Percentiles rank a stretch among this genome's conserved stretches.
Conservation (phyloP, 306 rosid species). For the Cucurbita argyrosperma region DNA sequence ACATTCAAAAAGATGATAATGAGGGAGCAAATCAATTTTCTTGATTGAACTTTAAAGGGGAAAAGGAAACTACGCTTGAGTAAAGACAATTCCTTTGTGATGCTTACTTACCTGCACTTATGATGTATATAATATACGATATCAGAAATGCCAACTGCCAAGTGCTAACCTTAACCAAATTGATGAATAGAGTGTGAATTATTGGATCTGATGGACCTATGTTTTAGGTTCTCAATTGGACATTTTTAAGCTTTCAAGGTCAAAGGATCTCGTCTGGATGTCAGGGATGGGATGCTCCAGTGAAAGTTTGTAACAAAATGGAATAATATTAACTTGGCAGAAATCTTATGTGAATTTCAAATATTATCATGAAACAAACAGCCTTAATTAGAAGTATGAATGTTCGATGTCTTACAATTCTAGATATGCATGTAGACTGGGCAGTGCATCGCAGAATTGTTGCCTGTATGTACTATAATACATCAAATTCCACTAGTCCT, state of each 20-base stretch:
- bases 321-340: not conserved
- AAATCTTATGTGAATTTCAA: not conserved
- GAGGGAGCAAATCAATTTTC: not conserved
- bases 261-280: not conserved
- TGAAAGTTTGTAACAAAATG: not conserved
- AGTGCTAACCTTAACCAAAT: not conserved
- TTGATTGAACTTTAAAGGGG: not conserved
- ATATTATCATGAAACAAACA: not conserved
- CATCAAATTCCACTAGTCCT: not conserved
- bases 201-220: not conserved
- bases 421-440: not conserved
- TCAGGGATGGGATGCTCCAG: not conserved
- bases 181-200: not conserved
- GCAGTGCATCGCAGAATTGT: not conserved
- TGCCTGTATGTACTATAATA: not conserved
- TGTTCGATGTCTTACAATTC: not conserved
- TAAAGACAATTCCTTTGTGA: not conserved
- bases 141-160: not conserved
- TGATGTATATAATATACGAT: not conserved
- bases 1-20: not conserved
- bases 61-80: not conserved
- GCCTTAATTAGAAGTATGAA: not conserved
- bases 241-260: not conserved
- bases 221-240: not conserved
- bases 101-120: not conserved